Base-by-base conservation (phyloP, 2,329 filamentous ascomycete genomes). In the Geosmithia putterillii region DNA sequence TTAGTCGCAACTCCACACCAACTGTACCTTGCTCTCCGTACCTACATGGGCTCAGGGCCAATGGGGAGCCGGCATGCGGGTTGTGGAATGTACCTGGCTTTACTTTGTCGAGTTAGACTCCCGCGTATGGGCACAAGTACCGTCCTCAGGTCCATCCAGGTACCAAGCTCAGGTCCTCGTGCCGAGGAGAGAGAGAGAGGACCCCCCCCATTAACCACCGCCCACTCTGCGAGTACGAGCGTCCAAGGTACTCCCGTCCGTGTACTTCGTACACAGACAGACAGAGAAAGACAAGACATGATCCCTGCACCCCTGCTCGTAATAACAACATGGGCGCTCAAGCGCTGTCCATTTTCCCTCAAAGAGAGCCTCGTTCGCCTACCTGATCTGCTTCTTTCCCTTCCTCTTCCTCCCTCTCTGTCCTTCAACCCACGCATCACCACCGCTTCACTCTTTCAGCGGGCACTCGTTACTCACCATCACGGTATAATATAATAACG, bases 401-500 rank as follows among this genome's bases (percentile, higher is more conserved):
- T 53, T 54, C 62, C 57, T 63, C 66, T 71, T 70, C 72, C 68
- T 64, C 67, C 65, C 58, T 66, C 66, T 68, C 61, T 60, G 68
- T 69, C 62, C 54, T 60, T 58, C 59, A 55, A 53, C 50, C 57
- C 48, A 50, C 52, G 48, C 54, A 54, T 59, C 70, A 64, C 57
- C 53, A 81, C 81, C 81, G 81, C 81, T 86, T 86, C 83, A 86
- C 79, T 86, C 85, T 64, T 87, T 89, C 69, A 88, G 84, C 84
- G 83, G 84, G 76, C 81, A 79, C 70, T 85, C 80, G 66, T 83
- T 83, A 58, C 49, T 44, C 40, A 51, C 42, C 47, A 50, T 52
- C 45, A 57, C 49, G 52, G 51, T 53, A 40, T 45, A 47, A 47
- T 32, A 9, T 14, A 32, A 46, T 44, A 42, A 43, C 48, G 42